Percentiles rank a stretch among this genome's conserved stretches.
Conservation (phyloP, 768 basidiomycete species). For the Mycena rosella region DNA sequence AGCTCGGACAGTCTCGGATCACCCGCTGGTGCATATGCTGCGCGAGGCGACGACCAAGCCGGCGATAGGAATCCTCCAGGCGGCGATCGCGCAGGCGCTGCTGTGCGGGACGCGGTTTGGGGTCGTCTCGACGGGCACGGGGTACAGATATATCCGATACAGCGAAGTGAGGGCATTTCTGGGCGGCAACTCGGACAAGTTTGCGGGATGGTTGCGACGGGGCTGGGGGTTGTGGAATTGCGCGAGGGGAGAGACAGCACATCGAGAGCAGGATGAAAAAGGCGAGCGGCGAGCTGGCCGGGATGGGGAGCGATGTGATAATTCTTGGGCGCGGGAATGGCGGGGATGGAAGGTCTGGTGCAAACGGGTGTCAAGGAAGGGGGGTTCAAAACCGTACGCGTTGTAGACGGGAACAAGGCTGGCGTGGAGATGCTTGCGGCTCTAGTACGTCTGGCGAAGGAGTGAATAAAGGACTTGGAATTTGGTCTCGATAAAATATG, state of each 20-base stretch:
- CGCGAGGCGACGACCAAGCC: constrained; percentile 50
- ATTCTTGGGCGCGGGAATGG: constrained; percentile 55
- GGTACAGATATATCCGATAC: constrained; percentile 49
- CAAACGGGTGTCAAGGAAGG: constrained; percentile 44
- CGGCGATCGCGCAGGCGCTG: constrained; percentile 49
- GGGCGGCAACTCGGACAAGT: constrained; percentile 49
- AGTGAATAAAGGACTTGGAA: too few relatives aligned
- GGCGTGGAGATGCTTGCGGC: constrained; percentile 51
- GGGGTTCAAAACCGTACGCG: constrained; percentile 42
- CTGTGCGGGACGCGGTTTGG: constrained; percentile 53
- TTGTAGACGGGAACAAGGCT: constrained; percentile 56
- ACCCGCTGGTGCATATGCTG: constrained; percentile 50
- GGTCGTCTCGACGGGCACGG: constrained; percentile 52
- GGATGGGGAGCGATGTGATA: constrained; percentile 51
- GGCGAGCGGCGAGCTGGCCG: constrained; percentile 45
- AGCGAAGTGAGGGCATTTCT: constrained; percentile 51
- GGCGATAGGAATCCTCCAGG: constrained; percentile 51
- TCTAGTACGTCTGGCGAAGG: constrained; percentile 43
- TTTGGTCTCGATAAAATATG: too few relatives aligned
- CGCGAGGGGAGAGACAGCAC: constrained; percentile 46
- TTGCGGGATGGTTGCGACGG: constrained; percentile 49
- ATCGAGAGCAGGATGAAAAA: constrained; percentile 48
- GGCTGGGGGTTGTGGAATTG: constrained; percentile 51
- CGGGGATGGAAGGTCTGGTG: constrained; percentile 52
- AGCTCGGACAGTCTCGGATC: constrained; percentile 49